A percentile compares a stretch with the other conserved stretches of the same genome.
These are phyloP conservation scores for Hypoxylon sp. DNA, from an alignment of 2,329 filamentous ascomycete species.

Conservation along the genomic window DNA sequence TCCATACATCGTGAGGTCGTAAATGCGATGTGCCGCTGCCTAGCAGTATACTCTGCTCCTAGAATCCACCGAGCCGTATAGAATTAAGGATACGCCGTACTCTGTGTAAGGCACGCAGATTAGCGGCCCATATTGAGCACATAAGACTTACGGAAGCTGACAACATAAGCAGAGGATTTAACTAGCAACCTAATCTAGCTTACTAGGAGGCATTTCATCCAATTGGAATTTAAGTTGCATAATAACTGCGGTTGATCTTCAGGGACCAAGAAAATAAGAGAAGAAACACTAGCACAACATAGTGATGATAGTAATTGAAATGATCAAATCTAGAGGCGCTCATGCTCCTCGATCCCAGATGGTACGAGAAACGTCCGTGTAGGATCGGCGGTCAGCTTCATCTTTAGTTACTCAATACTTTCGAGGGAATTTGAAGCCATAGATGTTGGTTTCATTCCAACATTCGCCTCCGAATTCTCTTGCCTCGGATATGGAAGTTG, in stretches of 20 bases:
- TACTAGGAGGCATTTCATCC: not conserved
- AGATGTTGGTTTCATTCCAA: not conserved
- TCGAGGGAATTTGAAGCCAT: not conserved
- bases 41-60: not conserved
- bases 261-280: not conserved
- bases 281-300: not conserved
- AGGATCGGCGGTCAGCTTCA: not conserved
- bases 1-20: constrained; percentile 1
- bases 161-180: constrained; percentile 1
- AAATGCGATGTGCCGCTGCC: not conserved
- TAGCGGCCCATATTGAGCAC: not conserved
- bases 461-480: not conserved
- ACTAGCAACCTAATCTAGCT: not conserved
- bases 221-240: not conserved
- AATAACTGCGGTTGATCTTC: not conserved
- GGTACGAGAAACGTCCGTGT: not conserved
- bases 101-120: not conserved
- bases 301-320: not conserved
- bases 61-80: not conserved
- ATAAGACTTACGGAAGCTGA: not conserved
- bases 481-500: not conserved
- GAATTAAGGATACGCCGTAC: not conserved
- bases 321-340: not conserved
- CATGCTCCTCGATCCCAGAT: not conserved
- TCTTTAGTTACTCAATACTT: not conserved